Percentiles rank a stretch among this genome's conserved stretches.
Evolutionary conservation across 2,329 filamentous ascomycete genomes (phyloP).

Genomic region (Pseudogymnoascus sp.): DNA sequence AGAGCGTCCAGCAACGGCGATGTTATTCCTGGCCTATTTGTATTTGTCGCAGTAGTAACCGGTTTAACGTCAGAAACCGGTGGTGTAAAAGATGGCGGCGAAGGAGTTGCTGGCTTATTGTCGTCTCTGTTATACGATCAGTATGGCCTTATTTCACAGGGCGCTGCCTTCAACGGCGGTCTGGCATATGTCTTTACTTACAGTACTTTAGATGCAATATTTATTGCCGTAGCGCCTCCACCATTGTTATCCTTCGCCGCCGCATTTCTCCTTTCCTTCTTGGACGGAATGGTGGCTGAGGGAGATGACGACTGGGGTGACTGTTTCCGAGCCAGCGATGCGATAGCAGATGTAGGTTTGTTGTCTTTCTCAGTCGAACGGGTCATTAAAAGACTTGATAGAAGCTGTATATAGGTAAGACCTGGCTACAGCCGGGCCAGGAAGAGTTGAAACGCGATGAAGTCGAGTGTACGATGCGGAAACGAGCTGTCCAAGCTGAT

Average conservation of each 20-base stretch:
- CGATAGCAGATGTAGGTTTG: conserved; percentile 17
- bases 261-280: conserved; percentile 28
- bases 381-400: conserved; percentile 27
- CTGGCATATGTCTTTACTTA: conserved; percentile 16
- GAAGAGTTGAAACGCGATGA: background rate
- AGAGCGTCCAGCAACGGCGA: conserved; percentile 26
- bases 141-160: conserved; percentile 10
- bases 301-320: conserved; percentile 19
- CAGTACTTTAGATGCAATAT: conserved; percentile 24
- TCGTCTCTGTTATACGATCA: conserved; percentile 16
- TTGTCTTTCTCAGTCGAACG: conserved; percentile 28
- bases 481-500: background rate
- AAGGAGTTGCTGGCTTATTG: conserved; percentile 13
- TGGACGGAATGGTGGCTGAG: conserved; percentile 23
- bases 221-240: conserved; percentile 25
- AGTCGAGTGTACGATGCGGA: background rate
- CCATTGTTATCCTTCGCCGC: conserved; percentile 24
- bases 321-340: conserved; percentile 18
- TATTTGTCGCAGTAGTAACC: conserved; percentile 16
- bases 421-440: background rate
- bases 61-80: conserved; percentile 23
- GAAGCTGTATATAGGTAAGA: background rate
- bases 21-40: conserved; percentile 17
- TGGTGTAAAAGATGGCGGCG: conserved; percentile 14
- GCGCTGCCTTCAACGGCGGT: background rate